These are phyloP conservation scores for Anethum foeniculum DNA, from an alignment of 140 eudicot species.

Conservation along the genomic window DNA sequence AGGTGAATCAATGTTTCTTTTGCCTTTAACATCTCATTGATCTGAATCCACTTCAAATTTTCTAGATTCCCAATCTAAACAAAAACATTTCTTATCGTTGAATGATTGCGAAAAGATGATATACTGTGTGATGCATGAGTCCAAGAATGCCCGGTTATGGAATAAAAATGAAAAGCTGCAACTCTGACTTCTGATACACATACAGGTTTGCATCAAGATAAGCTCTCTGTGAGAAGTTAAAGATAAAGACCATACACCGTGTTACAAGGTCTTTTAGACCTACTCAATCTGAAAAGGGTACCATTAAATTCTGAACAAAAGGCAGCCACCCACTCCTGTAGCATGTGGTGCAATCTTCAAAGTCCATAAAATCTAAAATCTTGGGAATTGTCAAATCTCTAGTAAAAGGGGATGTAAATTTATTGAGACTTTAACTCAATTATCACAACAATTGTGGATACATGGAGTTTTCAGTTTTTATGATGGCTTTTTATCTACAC, in stretches of 20 bases:
- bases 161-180: slow-evolving; percentile 1
- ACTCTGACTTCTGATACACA: neutral
- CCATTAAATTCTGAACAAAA: neutral
- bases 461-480: slow-evolving; percentile 3
- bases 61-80: neutral
- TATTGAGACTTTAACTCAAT: neutral
- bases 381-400: neutral
- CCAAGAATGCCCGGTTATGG: neutral
- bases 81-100: neutral
- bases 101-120: no score
- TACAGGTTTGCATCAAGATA: neutral
- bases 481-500: neutral
- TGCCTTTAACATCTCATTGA: no score
- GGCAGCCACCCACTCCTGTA: neutral
- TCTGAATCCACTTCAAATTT: neutral
- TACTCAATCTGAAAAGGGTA: neutral
- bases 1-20: neutral
- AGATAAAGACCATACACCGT: neutral
- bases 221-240: neutral
- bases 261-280: neutral
- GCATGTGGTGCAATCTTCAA: neutral
- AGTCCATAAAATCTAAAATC: neutral
- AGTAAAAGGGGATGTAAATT: neutral
- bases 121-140: neutral
- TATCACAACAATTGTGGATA: neutral